Percentiles rank a stretch among this genome's conserved stretches.
Conservation (phyloP, 345 rosid species). For the Melastoma malabathricum region DNA sequence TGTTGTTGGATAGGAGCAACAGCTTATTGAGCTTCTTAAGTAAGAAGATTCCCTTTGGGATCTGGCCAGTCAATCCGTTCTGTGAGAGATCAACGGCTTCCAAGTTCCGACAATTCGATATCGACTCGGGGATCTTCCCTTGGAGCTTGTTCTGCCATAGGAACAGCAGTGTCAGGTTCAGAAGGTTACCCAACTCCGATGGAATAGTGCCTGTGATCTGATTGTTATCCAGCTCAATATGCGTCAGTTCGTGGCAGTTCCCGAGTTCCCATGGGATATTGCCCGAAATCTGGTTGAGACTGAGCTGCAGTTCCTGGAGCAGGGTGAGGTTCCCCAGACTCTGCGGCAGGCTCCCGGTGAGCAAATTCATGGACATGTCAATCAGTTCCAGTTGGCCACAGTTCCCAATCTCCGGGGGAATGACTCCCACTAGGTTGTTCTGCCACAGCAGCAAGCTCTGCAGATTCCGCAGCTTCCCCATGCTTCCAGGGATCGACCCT, state of each 20-base stretch:
- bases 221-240: slow-evolving; percentile 57
- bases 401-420: slow-evolving; percentile 36
- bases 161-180: slow-evolving; percentile 41
- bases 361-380: slow-evolving; percentile 49
- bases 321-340: slow-evolving; percentile 27
- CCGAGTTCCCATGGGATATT: slow-evolving; percentile 31
- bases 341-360: slow-evolving; percentile 31
- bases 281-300: slow-evolving; percentile 44
- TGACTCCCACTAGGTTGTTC: slow-evolving; percentile 37
- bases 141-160: slow-evolving; percentile 60
- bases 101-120: slow-evolving; percentile 40
- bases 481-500: slow-evolving; percentile 38
- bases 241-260: slow-evolving; percentile 31
- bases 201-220: slow-evolving; percentile 41
- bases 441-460: slow-evolving; percentile 47
- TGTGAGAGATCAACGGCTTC: slow-evolving; percentile 60
- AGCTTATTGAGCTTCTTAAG: slow-evolving; percentile 42
- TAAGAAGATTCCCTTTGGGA: slow-evolving; percentile 45
- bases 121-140: slow-evolving; percentile 44
- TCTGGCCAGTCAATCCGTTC: slow-evolving; percentile 40
- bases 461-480: slow-evolving; percentile 35
- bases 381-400: slow-evolving; percentile 30
- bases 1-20: slow-evolving; percentile 40
- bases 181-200: slow-evolving; percentile 34
- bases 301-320: slow-evolving; percentile 49